Evolutionary conservation across 257 asterid species (phyloP).

Genomic region (Plantago major): DNA sequence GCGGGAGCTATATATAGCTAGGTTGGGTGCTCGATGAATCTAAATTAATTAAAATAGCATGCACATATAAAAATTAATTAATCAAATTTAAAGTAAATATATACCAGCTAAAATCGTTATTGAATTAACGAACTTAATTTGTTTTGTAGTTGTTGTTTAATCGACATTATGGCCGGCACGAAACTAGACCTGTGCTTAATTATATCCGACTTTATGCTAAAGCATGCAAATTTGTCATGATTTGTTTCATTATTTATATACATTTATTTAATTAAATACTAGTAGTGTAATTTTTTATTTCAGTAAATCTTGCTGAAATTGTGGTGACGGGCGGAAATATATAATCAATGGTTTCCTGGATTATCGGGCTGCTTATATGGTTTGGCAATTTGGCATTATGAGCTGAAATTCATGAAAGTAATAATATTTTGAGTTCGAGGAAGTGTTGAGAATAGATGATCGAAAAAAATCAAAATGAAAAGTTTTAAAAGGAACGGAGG

Average conservation of each 20-base stretch:
- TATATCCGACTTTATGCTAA: conserved; percentile 27
- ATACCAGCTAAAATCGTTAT: conserved; percentile 12
- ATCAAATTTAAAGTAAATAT: no score
- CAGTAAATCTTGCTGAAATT: not conserved
- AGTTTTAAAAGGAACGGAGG: not conserved
- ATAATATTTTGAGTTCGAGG: no score
- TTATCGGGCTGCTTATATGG: not conserved
- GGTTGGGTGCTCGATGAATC: conserved; percentile 77
- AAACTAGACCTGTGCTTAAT: conserved; percentile 1
- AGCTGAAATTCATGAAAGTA: not conserved
- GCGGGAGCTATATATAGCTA: conserved; percentile 17
- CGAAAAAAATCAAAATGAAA: no score
- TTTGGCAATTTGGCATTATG: not conserved
- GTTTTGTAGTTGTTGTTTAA: conserved; percentile 16
- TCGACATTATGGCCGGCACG: not conserved
- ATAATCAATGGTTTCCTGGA: not conserved
- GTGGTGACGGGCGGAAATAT: no score
- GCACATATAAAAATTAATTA: no score
- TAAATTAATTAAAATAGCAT: conserved; percentile 21
- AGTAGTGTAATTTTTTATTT: no score
- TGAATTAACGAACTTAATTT: conserved; percentile 13
- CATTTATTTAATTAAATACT: not conserved
- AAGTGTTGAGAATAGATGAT: no score
- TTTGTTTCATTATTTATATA: not conserved
- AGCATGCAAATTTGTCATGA: conserved; percentile 7